These are phyloP conservation scores for Mortierella sp. DNA, from an alignment of 371 early-diverging fungal genomes.

Conservation along the genomic window DNA sequence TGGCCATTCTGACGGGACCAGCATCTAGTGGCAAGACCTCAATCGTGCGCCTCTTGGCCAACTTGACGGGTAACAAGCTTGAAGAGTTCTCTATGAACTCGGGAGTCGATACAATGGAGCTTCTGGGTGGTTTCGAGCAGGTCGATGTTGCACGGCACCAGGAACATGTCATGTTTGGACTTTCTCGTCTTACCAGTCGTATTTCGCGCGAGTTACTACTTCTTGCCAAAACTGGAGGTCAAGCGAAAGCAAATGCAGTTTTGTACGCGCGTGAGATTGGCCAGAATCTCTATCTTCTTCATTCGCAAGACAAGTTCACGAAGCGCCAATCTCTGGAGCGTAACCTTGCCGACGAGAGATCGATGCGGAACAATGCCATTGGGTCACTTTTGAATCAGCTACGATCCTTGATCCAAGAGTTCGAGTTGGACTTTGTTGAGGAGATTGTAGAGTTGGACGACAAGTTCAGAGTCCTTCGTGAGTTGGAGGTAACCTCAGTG, in stretches of 20 bases:
- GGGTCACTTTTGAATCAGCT: slow-evolving; percentile 43
- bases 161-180: slow-evolving; percentile 62
- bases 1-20: slow-evolving; percentile 93
- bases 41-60: slow-evolving; percentile 84
- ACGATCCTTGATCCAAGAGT: slow-evolving; percentile 40
- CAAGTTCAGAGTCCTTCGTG: slow-evolving; percentile 54
- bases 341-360: slow-evolving; percentile 41
- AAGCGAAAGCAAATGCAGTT: slow-evolving; percentile 6
- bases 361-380: slow-evolving; percentile 53
- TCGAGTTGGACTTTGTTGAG: slow-evolving; percentile 29
- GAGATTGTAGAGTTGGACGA: slow-evolving; percentile 41
- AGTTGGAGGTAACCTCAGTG: slow-evolving; percentile 64
- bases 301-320: slow-evolving; percentile 50
- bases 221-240: not conserved
- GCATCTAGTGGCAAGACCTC: slow-evolving; percentile 90
- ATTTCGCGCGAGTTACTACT: slow-evolving; percentile 50
- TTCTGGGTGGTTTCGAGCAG: slow-evolving; percentile 98
- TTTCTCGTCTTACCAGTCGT: slow-evolving; percentile 43
- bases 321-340: slow-evolving; percentile 29
- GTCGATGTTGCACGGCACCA: slow-evolving; percentile 87
- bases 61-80: slow-evolving; percentile 81
- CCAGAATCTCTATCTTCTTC: slow-evolving; percentile 49
- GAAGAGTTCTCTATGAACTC: slow-evolving; percentile 95
- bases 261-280: slow-evolving; percentile 50
- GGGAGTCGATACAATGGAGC: slow-evolving; percentile 94